Evolutionary conservation across 75 land plant species (phyloP).

Genomic region (Chamaecyparis obtusa): DNA sequence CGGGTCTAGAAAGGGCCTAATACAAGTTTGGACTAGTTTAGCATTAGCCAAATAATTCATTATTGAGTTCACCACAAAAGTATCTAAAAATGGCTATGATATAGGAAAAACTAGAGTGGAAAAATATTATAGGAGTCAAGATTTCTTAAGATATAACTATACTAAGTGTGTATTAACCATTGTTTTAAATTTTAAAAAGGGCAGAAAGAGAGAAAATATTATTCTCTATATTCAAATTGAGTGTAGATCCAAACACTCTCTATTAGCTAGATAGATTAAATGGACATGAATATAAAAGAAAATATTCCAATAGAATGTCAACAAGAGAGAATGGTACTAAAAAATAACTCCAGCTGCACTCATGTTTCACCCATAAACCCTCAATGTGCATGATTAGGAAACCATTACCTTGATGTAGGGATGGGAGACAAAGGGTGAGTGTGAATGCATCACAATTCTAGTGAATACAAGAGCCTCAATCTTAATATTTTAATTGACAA

Average conservation of each 20-base stretch:
- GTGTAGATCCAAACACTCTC: background rate
- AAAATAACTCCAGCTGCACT: background rate
- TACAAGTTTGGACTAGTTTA: background rate
- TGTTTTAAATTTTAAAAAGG: background rate
- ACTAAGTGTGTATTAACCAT: background rate
- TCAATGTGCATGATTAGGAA: background rate
- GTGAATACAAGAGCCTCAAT: slow-evolving; percentile 94
- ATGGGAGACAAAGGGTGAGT: slow-evolving; percentile 90
- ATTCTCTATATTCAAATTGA: background rate
- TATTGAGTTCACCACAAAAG: background rate
- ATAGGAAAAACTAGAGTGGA: background rate
- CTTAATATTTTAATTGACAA: slow-evolving; percentile 93
- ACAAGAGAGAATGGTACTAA: background rate
- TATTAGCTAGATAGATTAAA: background rate
- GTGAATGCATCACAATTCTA: slow-evolving; percentile 90
- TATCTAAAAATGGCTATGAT: background rate
- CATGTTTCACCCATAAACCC: background rate
- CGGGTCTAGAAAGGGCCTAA: slow-evolving; percentile 78
- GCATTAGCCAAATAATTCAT: background rate
- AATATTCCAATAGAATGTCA: background rate
- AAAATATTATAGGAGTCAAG: background rate
- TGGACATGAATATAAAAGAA: background rate
- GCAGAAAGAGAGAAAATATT: too few relatives aligned
- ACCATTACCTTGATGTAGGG: slow-evolving; percentile 74
- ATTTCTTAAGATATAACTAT: background rate